Evolutionary conservation across 495 filamentous ascomycete genomes (phyloP).

Genomic region (Bombardia bombarda): DNA sequence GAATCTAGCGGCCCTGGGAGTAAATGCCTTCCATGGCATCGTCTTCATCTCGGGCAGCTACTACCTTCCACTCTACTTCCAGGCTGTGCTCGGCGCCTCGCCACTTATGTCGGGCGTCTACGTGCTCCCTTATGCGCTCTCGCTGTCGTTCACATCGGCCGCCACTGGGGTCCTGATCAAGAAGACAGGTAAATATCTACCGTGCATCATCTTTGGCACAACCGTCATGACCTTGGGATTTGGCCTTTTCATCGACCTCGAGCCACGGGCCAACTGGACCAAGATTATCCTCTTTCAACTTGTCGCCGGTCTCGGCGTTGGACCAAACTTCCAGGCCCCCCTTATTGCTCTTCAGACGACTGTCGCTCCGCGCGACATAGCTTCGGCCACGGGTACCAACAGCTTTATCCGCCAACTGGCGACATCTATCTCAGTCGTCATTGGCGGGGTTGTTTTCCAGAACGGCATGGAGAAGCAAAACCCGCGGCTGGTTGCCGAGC

Average conservation of each 20-base stretch:
- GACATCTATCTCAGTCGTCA: conserved; percentile 62
- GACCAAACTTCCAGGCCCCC: conserved; percentile 64
- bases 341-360: conserved; percentile 73
- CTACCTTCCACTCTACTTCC: conserved; percentile 74
- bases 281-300: conserved; percentile 58
- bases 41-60: conserved; percentile 69
- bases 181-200: conserved; percentile 55
- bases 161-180: conserved; percentile 61
- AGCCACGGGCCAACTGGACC: conserved; percentile 39
- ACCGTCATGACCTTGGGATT: conserved; percentile 53
- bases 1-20: conserved; percentile 49
- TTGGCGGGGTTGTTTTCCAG: conserved; percentile 77
- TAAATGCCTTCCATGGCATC: conserved; percentile 59
- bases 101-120: conserved; percentile 76
- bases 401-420: conserved; percentile 67
- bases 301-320: conserved; percentile 57
- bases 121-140: conserved; percentile 64
- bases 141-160: conserved; percentile 59
- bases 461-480: conserved; percentile 47
- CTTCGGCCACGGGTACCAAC: conserved; percentile 68
- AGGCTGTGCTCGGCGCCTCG: conserved; percentile 61
- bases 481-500: conserved; percentile 22
- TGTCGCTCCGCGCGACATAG: conserved; percentile 61
- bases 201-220: conserved; percentile 49
- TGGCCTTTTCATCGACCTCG: conserved; percentile 57